Conservation (phyloP, 129 eudicot species). For the Pittosporum tobira region DNA sequence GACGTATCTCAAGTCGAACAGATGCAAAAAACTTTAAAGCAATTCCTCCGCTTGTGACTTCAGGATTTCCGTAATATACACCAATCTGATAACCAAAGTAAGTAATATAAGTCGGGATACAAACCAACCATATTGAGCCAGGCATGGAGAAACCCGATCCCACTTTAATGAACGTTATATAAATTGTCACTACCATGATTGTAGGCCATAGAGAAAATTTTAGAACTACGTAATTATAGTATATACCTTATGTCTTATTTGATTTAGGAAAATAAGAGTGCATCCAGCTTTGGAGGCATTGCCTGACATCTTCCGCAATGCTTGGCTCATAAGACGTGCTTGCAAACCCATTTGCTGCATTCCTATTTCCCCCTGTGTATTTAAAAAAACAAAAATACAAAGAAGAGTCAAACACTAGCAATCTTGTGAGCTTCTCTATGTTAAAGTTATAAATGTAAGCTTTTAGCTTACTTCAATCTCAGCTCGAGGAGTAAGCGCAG, state of each 20-base stretch:
- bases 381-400: not conserved
- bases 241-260: slow-evolving; percentile 89
- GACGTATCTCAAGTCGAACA: slow-evolving; percentile 97
- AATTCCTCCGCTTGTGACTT: slow-evolving; percentile 99
- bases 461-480: slow-evolving; percentile 71
- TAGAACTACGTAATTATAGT: not conserved
- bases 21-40: slow-evolving; percentile 99
- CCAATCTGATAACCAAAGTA: slow-evolving; percentile 61
- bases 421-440: slow-evolving; percentile 4
- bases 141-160: not conserved
- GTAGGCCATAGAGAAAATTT: slow-evolving; percentile 1
- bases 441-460: not conserved
- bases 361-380: slow-evolving; percentile 85
- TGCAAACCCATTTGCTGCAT: slow-evolving; percentile 99
- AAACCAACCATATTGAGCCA: not conserved
- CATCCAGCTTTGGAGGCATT: slow-evolving; percentile 99
- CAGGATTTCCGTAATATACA: slow-evolving; percentile 97
- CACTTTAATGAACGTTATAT: not conserved
- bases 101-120: not conserved
- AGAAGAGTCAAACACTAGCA: not conserved
- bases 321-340: slow-evolving; percentile 99
- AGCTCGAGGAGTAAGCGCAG: slow-evolving; percentile 99
- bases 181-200: not conserved
- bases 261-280: slow-evolving; percentile 91
- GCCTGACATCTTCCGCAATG: slow-evolving; percentile 96